Percentiles rank a stretch among this genome's conserved stretches.
Conservation (phyloP, 2,329 filamentous ascomycete genomes). For the Polychaeton citri region DNA sequence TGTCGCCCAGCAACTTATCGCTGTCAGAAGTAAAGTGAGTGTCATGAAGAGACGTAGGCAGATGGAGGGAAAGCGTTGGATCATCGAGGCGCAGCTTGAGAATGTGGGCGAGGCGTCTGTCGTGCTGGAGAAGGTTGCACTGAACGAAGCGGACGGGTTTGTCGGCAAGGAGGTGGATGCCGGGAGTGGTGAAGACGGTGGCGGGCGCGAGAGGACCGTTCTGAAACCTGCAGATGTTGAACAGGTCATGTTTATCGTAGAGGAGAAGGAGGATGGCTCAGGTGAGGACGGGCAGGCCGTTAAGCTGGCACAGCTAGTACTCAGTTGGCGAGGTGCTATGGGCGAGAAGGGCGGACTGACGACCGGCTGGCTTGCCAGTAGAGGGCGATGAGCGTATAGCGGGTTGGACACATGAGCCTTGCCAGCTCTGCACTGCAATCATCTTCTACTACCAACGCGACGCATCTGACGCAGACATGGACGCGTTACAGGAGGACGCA, state of each 20-base stretch:
- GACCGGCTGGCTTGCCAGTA: slow-evolving; percentile 53
- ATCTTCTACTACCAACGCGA: no score
- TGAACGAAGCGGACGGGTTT: slow-evolving; percentile 17
- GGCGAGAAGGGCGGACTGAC: slow-evolving; percentile 77
- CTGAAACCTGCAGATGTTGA: slow-evolving; percentile 50
- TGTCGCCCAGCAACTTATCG: slow-evolving; percentile 76
- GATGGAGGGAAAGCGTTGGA: slow-evolving; percentile 41
- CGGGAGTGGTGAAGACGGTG: slow-evolving; percentile 1
- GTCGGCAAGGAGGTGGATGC: slow-evolving; percentile 20
- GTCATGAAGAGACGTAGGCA: slow-evolving; percentile 33
- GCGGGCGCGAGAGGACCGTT: slow-evolving; percentile 25
- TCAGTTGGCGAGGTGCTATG: slow-evolving; percentile 83
- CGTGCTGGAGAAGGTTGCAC: slow-evolving; percentile 49
- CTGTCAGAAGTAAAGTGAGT: slow-evolving; percentile 80
- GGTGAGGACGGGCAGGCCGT: slow-evolving; percentile 34
- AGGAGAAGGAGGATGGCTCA: slow-evolving; percentile 38
- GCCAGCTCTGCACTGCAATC: no score
- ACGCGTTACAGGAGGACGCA: no score
- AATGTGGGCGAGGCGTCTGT: slow-evolving; percentile 80
- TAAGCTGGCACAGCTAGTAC: slow-evolving; percentile 65
- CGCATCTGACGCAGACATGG: no score
- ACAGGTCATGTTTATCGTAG: slow-evolving; percentile 50
- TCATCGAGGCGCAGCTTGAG: slow-evolving; percentile 87
- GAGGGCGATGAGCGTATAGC: slow-evolving; percentile 13
- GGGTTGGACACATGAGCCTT: no score